These are phyloP conservation scores for Agarophyton chilense DNA, from an alignment of 23 red algal species.

Conservation along the genomic window DNA sequence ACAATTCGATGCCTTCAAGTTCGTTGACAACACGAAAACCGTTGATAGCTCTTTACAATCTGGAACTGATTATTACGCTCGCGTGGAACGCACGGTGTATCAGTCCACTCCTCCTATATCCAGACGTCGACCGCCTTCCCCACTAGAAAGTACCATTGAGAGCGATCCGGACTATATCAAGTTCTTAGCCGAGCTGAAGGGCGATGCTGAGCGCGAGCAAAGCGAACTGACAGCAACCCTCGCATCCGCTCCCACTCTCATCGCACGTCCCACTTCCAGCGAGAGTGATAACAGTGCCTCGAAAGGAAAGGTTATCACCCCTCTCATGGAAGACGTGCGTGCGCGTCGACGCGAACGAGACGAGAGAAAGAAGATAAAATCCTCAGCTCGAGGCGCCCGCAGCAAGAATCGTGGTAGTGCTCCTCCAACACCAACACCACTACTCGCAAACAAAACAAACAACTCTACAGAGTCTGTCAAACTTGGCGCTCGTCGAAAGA, in stretches of 20 bases:
- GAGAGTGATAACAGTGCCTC: slow-evolving; percentile 2
- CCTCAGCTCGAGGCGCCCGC: neutral
- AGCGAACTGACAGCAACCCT: neutral
- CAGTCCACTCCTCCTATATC: slow-evolving; percentile 24
- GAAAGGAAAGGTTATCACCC: slow-evolving; percentile 18
- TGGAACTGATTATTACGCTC: slow-evolving; percentile 24
- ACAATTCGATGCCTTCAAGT: slow-evolving; percentile 39
- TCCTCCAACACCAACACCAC: neutral
- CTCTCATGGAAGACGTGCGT: slow-evolving; percentile 67
- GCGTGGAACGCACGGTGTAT: slow-evolving; percentile 50
- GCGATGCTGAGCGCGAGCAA: slow-evolving; percentile 31
- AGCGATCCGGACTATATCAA: slow-evolving; percentile 44
- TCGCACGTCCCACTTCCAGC: neutral
- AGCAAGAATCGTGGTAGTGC: slow-evolving; percentile 18
- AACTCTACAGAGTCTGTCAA: neutral
- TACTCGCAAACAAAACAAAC: neutral
- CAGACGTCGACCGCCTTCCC: slow-evolving; percentile 13
- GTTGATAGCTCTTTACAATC: slow-evolving; percentile 14
- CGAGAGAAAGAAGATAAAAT: slow-evolving; percentile 59
- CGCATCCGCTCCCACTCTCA: neutral
- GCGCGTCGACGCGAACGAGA: slow-evolving; percentile 47
- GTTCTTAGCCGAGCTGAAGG: slow-evolving; percentile 34
- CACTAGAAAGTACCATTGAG: slow-evolving; percentile 58
- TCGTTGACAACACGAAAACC: slow-evolving; percentile 21
- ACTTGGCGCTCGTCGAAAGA: slow-evolving; percentile 11